Conservation (phyloP, 805 yeast genomes). For the Jamesozyma jinghongensis region DNA sequence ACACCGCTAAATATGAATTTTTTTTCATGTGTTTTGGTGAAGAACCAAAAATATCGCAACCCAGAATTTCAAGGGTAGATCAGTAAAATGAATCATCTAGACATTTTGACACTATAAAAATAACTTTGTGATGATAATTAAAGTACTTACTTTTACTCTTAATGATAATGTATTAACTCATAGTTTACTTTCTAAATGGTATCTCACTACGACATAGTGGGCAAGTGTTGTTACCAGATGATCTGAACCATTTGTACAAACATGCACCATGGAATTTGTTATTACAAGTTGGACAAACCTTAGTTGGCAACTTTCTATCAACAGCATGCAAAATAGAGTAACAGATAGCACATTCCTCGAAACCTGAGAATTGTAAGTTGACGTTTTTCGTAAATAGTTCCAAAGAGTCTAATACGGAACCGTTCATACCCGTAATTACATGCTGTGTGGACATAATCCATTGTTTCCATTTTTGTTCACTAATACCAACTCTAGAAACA, state of each 20-base stretch:
- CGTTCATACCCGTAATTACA: conserved; percentile 64
- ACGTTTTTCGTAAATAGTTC: conserved; percentile 51
- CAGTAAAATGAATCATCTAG: too few relatives aligned
- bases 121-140: too few relatives aligned
- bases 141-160: too few relatives aligned
- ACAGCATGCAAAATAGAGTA: conserved; percentile 80
- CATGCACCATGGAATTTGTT: conserved; percentile 95
- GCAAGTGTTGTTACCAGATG: conserved; percentile 85
- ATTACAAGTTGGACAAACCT: conserved; percentile 79
- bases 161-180: too few relatives aligned
- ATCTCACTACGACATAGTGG: conserved; percentile 71
- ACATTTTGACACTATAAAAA: too few relatives aligned
- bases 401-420: conserved; percentile 42
- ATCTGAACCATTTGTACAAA: conserved; percentile 93
- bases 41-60: too few relatives aligned
- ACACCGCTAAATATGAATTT: too few relatives aligned
- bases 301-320: conserved; percentile 84
- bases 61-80: too few relatives aligned
- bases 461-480: conserved; percentile 87
- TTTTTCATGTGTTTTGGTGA: too few relatives aligned
- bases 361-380: conserved; percentile 79
- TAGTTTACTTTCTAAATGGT: conserved; percentile 22
- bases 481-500: conserved; percentile 73
- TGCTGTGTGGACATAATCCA: conserved; percentile 91
- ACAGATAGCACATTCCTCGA: conserved; percentile 95